phyloP scores from a whole-genome alignment of 371 early-diverging fungal species.

The Apophysomyces trapeziformis region DNA sequence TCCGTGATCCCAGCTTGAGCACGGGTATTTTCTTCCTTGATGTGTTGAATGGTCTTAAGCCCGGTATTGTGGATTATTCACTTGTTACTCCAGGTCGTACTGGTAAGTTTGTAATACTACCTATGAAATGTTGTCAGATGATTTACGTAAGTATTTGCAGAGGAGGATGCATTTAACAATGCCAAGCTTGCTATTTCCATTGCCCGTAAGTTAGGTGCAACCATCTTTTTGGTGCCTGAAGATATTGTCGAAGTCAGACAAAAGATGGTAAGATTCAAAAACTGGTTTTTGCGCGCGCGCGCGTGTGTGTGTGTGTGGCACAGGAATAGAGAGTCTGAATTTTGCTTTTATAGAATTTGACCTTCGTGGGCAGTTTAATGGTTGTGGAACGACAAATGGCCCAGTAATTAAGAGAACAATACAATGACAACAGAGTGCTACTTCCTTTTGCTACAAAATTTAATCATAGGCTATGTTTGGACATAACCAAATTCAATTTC shows the following conservation, averaged over 20 bases:
- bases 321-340: not conserved
- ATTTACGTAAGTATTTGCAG: constrained; percentile 27
- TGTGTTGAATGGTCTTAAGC: constrained; percentile 89
- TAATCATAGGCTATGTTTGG: constrained; percentile 3
- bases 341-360: constrained; percentile 66
- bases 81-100: constrained; percentile 78
- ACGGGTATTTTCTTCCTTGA: constrained; percentile 88
- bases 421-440: not conserved
- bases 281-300: too few species aligned
- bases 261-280: constrained; percentile 70
- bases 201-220: constrained; percentile 97
- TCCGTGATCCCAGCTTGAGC: constrained; percentile 82
- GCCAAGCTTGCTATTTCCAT: constrained; percentile 96
- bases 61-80: constrained; percentile 88
- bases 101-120: constrained; percentile 19
- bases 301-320: not conserved
- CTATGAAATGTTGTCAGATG: not conserved
- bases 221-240: constrained; percentile 96
- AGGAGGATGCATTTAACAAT: constrained; percentile 90
- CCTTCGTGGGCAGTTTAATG: constrained; percentile 92
- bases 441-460: not conserved
- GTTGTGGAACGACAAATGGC: constrained; percentile 55
- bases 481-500: not conserved
- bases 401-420: constrained; percentile 1
- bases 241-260: constrained; percentile 95